These are phyloP conservation scores for Neurospora hispaniola DNA, from an alignment of 495 filamentous ascomycete species.

Conservation along the genomic window DNA sequence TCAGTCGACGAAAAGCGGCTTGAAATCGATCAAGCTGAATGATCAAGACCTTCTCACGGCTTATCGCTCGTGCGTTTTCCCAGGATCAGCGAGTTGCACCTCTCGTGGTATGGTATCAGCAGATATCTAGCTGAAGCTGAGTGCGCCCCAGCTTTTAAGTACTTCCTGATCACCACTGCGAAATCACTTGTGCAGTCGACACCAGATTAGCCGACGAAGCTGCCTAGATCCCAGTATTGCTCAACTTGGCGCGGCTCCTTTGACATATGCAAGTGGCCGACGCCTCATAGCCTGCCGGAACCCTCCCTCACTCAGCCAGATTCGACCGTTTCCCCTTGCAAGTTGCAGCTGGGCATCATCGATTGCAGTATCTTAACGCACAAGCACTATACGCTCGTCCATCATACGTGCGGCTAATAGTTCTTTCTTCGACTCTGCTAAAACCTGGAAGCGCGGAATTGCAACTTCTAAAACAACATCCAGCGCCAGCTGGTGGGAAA, in stretches of 20 bases:
- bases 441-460: constrained; percentile 2
- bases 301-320: neutral
- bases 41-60: neutral
- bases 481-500: constrained; percentile 13
- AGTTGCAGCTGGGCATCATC: neutral
- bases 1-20: neutral
- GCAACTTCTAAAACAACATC: neutral
- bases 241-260: constrained; percentile 9
- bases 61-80: neutral
- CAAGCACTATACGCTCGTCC: neutral
- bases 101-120: neutral
- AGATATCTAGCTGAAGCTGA: neutral
- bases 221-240: constrained; percentile 1
- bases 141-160: neutral
- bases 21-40: neutral
- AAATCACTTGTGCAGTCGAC: neutral
- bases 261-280: neutral
- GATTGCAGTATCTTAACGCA: neutral
- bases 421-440: neutral
- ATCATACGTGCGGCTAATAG: neutral
- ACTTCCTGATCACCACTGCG: neutral
- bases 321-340: neutral
- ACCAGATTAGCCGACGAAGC: constrained; percentile 6
- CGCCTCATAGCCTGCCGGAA: constrained; percentile 2
- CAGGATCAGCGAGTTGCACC: neutral